Percentiles rank a stretch among this genome's conserved stretches.
These are phyloP conservation scores for Trichophyton verrucosum DNA, from an alignment of 2,329 filamentous ascomycete species.

Conservation along the genomic window DNA sequence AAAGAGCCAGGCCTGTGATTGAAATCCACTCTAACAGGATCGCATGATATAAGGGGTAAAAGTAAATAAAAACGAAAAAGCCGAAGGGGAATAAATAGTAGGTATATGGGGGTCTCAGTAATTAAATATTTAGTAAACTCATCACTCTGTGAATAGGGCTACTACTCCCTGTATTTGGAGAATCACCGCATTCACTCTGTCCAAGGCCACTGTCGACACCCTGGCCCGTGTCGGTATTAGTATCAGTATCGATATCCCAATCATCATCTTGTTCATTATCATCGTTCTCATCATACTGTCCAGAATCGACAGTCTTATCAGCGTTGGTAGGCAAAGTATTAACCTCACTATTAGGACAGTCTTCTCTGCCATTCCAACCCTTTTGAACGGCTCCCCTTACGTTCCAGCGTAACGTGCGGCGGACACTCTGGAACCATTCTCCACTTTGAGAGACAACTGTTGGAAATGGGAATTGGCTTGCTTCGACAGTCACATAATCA, in stretches of 20 bases:
- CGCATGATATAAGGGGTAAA: not conserved
- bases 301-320: not conserved
- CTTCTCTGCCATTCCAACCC: conserved; percentile 49
- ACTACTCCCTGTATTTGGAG: conserved; percentile 43
- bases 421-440: conserved; percentile 96
- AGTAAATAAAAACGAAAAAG: not conserved
- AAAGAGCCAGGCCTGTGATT: not conserved
- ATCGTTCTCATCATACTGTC: conserved; percentile 29
- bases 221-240: conserved; percentile 18
- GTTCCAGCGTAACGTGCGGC: conserved; percentile 88
- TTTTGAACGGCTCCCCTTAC: conserved; percentile 85
- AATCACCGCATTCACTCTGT: conserved; percentile 54
- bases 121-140: conserved; percentile 54
- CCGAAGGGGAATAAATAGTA: not conserved
- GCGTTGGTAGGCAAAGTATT: not conserved
- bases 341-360: conserved; percentile 21
- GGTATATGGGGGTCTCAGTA: not conserved
- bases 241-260: conserved; percentile 92
- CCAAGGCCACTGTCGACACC: conserved; percentile 37
- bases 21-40: not conserved
- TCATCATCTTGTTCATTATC: conserved; percentile 48
- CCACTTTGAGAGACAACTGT: conserved; percentile 80
- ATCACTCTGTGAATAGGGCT: conserved; percentile 61
- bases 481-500: conserved; percentile 91
- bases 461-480: conserved; percentile 92